Evolutionary conservation across 2,329 filamentous ascomycete genomes (phyloP).

Genomic region (Penicillium sp.): DNA sequence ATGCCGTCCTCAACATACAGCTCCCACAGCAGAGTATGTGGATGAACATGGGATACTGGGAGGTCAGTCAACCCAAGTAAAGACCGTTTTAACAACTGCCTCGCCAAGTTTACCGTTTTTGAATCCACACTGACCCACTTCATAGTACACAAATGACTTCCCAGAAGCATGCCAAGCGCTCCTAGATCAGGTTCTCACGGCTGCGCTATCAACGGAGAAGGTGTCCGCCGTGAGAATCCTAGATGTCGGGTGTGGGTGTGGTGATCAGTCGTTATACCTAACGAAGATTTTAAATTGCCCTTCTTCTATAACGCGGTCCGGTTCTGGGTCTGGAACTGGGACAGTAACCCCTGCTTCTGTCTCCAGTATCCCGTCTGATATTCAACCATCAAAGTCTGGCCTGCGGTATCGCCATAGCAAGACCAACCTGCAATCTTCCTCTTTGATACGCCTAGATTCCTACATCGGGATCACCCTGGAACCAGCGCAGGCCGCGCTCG

Average conservation of each 20-base stretch:
- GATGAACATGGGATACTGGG: slow-evolving; percentile 66
- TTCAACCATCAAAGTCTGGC: not conserved
- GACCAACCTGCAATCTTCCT: not conserved
- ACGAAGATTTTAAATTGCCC: slow-evolving; percentile 28
- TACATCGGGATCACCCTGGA: slow-evolving; percentile 52
- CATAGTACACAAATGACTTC: slow-evolving; percentile 39
- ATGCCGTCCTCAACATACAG: slow-evolving; percentile 57
- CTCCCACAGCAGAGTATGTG: slow-evolving; percentile 55
- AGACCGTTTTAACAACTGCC: not conserved
- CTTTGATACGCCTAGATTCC: not conserved
- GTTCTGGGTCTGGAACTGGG: not conserved
- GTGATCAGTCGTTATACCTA: slow-evolving; percentile 56
- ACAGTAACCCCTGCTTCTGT: not conserved
- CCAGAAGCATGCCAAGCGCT: slow-evolving; percentile 53
- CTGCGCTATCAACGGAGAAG: slow-evolving; percentile 40
- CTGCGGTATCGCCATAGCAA: not conserved
- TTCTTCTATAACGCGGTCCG: not conserved
- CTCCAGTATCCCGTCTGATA: not conserved
- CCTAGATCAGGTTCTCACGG: slow-evolving; percentile 50
- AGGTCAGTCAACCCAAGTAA: slow-evolving; percentile 30
- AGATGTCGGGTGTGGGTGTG: slow-evolving; percentile 61
- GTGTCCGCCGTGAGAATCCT: slow-evolving; percentile 31
- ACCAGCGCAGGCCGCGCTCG: slow-evolving; percentile 45
- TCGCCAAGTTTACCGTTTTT: not conserved
- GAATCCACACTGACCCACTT: not conserved